These are phyloP conservation scores for Pseudopithomyces maydicus DNA, from an alignment of 2,329 filamentous ascomycete genomes.

Conservation along the genomic window DNA sequence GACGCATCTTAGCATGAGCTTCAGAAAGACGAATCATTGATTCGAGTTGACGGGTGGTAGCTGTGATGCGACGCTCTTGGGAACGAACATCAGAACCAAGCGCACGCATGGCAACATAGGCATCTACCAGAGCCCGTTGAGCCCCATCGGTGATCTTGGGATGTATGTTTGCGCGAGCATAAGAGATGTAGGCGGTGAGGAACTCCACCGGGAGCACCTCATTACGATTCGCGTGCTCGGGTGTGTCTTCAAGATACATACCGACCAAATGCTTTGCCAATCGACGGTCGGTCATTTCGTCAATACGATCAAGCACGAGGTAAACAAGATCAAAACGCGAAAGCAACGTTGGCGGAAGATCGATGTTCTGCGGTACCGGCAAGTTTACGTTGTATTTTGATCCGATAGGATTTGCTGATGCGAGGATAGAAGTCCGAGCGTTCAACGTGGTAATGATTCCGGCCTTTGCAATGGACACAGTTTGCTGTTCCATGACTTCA, in stretches of 20 bases:
- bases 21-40: slow-evolving; percentile 97
- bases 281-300: slow-evolving; percentile 86
- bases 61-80: slow-evolving; percentile 93
- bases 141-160: slow-evolving; percentile 81
- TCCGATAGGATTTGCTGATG: slow-evolving; percentile 96
- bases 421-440: slow-evolving; percentile 91
- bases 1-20: slow-evolving; percentile 97
- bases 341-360: slow-evolving; percentile 90
- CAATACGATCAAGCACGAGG: slow-evolving; percentile 89
- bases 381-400: slow-evolving; percentile 97
- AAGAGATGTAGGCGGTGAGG: slow-evolving; percentile 95
- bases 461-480: slow-evolving; percentile 77
- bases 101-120: slow-evolving; percentile 94
- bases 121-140: slow-evolving; percentile 79
- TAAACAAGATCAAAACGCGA: slow-evolving; percentile 98
- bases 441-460: slow-evolving; percentile 89
- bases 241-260: slow-evolving; percentile 95
- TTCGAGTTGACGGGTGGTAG: slow-evolving; percentile 94
- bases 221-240: slow-evolving; percentile 76
- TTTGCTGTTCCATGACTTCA: slow-evolving; percentile 83
- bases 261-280: slow-evolving; percentile 91
- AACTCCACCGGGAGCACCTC: slow-evolving; percentile 91
- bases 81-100: slow-evolving; percentile 75
- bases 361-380: slow-evolving; percentile 96
- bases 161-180: slow-evolving; percentile 84